These are phyloP conservation scores for Gossypium trilobum DNA, from an alignment of 441 rosid species.

Conservation along the genomic window DNA sequence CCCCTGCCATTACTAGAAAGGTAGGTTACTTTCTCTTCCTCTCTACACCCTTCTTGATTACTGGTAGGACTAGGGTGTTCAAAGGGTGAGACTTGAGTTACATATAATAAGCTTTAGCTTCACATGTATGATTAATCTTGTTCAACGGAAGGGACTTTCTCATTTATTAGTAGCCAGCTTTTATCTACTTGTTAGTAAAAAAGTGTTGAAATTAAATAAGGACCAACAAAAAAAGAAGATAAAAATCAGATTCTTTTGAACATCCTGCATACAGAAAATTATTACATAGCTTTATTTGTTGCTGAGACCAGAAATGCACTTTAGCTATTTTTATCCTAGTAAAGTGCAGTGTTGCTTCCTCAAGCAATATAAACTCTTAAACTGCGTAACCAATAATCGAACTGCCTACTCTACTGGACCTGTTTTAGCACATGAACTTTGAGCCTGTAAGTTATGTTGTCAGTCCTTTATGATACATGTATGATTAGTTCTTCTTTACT, in stretches of 20 bases:
- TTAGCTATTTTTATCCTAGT: not conserved
- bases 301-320: not conserved
- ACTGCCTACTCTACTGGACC: not conserved
- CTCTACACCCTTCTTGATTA: not conserved
- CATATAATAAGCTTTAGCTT: not conserved
- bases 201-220: not conserved
- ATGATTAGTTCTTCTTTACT: not conserved
- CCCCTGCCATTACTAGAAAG: conserved; percentile 32
- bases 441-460: not conserved
- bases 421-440: not conserved
- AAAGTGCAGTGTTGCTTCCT: not conserved
- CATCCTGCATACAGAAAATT: no score
- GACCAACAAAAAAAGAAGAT: not conserved
- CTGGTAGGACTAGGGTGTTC: not conserved
- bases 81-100: not conserved
- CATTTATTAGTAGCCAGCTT: not conserved
- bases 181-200: not conserved
- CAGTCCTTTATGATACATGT: not conserved
- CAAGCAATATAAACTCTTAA: not conserved
- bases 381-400: not conserved
- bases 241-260: not conserved
- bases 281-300: no score
- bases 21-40: not conserved
- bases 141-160: not conserved
- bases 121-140: not conserved